Evolutionary conservation across 352 stramenopile genomes (phyloP), one percentile per base, ranked within the genome.

Genomic region (Phytophthora kernoviae): DNA sequence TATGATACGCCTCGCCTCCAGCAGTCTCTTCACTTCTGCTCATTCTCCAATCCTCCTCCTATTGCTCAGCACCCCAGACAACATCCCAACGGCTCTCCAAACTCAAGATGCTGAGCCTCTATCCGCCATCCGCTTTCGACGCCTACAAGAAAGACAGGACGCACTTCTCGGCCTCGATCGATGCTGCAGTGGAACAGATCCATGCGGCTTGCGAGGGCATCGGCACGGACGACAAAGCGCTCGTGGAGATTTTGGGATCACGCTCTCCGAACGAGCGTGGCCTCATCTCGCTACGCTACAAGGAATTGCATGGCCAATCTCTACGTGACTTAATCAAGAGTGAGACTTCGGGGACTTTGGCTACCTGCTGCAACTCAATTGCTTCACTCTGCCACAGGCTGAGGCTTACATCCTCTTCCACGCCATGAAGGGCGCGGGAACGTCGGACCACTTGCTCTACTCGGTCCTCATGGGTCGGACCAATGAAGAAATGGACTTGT

Each of bases 321-420:
- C 69, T 90, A 14, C 66, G 68, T 20, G 77, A 88, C 10, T 55
- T 84, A 15, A 50, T 90, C 60, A 83, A 84, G 65, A 77, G 75
- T 51, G 81, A 90, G 59, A 87, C 77, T 22, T 88, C 78, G 47
- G 81, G 0, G 62, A 81, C 55, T 83, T 87, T 30, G 75, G 75
- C 44, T 84, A 87, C 44, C 49, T 87, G 42, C 65, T 90, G 44
- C 71, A 86, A 59, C 62, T 90, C 43, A 66, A 87, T 40, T 64
- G 41, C 56, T 77, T 87, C 58, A 70, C 36, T n/a, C 42, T 90
- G 34, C 78, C 74, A 18, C 64, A 88, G 34, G 81, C 76, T 36
- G 81, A 90, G 61, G 69, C 81, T 15, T 78, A 75, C 62, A 81
- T 90, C 44, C 41, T 90, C 32, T 81, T 79, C 68, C 58, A 90